Evolutionary conservation across 768 basidiomycete species (phyloP).

Genomic region (Leccinum arenicola): DNA sequence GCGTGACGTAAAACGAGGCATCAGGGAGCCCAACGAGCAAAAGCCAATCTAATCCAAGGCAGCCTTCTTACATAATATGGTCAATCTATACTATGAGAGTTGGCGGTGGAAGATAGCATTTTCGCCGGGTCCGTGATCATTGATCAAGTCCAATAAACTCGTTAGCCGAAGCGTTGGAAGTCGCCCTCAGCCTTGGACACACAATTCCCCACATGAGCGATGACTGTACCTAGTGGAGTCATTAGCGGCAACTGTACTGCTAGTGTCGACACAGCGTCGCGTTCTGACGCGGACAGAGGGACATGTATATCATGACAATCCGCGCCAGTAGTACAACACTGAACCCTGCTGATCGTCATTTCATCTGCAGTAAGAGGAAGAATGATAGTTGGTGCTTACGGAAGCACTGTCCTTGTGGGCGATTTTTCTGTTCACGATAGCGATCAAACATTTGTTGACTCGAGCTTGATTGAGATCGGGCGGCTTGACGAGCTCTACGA

Average conservation of each 20-base stretch:
- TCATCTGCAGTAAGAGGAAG: background rate
- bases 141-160: too few relatives aligned
- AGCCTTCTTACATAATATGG: too few relatives aligned
- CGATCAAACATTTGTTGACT: slow-evolving; percentile 92
- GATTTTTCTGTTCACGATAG: slow-evolving; percentile 82
- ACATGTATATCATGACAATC: slow-evolving; percentile 33
- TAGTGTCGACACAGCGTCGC: too few relatives aligned
- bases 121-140: too few relatives aligned
- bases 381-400: slow-evolving; percentile 32
- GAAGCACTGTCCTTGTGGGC: slow-evolving; percentile 72
- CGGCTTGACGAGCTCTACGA: slow-evolving; percentile 70
- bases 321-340: slow-evolving; percentile 71
- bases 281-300: too few relatives aligned
- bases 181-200: too few relatives aligned
- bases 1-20: slow-evolving; percentile 90
- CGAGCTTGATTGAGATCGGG: slow-evolving; percentile 87
- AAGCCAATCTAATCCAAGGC: slow-evolving; percentile 51
- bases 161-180: too few relatives aligned
- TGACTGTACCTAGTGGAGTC: too few relatives aligned
- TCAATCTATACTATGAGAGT: too few relatives aligned
- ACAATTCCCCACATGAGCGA: too few relatives aligned
- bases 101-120: too few relatives aligned
- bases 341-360: slow-evolving; percentile 43
- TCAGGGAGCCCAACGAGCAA: slow-evolving; percentile 92
- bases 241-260: too few relatives aligned